Evolutionary conservation across 228 moss, liverwort and hornwort genomes (phyloP).

Genomic region (Sphagnum fallax): DNA sequence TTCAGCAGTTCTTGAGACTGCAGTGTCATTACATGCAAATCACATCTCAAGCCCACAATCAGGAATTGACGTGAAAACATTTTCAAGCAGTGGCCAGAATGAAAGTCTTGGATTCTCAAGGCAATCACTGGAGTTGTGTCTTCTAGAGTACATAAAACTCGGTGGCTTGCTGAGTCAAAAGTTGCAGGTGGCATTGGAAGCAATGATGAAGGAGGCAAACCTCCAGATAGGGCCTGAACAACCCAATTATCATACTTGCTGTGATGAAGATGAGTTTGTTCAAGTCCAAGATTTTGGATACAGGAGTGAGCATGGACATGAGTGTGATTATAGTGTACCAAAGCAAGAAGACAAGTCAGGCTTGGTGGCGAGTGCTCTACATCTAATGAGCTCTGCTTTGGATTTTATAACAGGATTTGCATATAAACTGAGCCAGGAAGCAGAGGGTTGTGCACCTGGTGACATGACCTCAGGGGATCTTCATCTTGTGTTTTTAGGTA

Average conservation of each 20-base stretch:
- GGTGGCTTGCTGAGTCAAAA: slow-evolving; percentile 34
- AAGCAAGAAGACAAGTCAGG: slow-evolving; percentile 36
- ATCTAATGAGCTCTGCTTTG: slow-evolving; percentile 72
- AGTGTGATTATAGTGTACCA: background rate
- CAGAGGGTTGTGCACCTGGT: slow-evolving; percentile 10
- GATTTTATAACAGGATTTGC: slow-evolving; percentile 45
- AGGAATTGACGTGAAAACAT: slow-evolving; percentile 12
- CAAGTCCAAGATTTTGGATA: slow-evolving; percentile 23
- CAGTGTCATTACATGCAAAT: slow-evolving; percentile 47
- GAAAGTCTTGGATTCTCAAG: slow-evolving; percentile 21
- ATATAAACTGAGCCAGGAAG: slow-evolving; percentile 12
- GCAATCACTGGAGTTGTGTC: slow-evolving; percentile 34
- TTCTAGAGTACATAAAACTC: slow-evolving; percentile 44
- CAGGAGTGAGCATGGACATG: slow-evolving; percentile 10
- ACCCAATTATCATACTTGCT: slow-evolving; percentile 28
- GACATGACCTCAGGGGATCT: slow-evolving; percentile 19
- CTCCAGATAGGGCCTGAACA: slow-evolving; percentile 25
- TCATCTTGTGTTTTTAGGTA: slow-evolving; percentile 11
- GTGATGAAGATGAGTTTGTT: slow-evolving; percentile 18
- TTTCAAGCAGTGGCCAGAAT: slow-evolving; percentile 9
- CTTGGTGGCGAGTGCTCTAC: slow-evolving; percentile 53
- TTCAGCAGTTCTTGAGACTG: slow-evolving; percentile 72
- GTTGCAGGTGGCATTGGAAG: slow-evolving; percentile 29
- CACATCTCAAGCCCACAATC: slow-evolving; percentile 35
- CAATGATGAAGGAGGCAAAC: slow-evolving; percentile 34